Base-by-base conservation (phyloP, 306 rosid species). In the Carpinus fangiana region DNA sequence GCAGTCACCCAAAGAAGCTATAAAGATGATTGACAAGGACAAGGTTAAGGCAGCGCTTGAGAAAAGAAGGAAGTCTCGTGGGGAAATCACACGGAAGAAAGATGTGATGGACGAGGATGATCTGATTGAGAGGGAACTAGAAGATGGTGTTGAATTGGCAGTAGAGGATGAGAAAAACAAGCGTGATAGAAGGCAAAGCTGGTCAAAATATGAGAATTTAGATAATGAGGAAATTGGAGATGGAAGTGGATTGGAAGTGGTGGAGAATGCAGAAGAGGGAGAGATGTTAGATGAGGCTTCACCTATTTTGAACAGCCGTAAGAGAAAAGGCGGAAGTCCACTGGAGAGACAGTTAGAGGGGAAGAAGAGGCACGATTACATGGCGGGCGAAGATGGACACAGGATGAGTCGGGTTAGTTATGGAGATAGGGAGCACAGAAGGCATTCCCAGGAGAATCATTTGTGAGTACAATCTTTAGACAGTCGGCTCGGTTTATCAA, bases 21-120 rank as follows among this genome's bases (percentile, higher is more conserved):
- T 95, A 5, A 93, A 88, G 83, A 95, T 89, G 75, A 83, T 96
- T 69, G 97, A 93, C 77, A 90, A 83, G 70, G 94, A 93, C 87
- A 96, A 96, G 86, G 90, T 93, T 23, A 91, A 93, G 85, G 99
- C 99, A 54, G 96, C 93, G 12, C 77, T 96, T 71, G 99, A 96
- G 88, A 96, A 93, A 84, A 87, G 99, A 66, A 91, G 93, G 94
- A 96, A 90, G 84, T 82, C 90, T 56, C 70, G 87, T 73, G 92
- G 90, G 57, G 87, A 89, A 73, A 75, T 91, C 62, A 85, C 94
- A 52, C 84, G 89, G 77, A 96, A 88, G 78, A 73, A 88, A 59
- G 99, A 96, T 78, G 53, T 83, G 71, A 85, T 96, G 94, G 93
- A 96, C 79, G 98, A 96, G 69, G 99, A 96, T 80, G 99, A 96